Conservation (phyloP, 2,329 filamentous ascomycete genomes). For the Hypoxylon sp. region DNA sequence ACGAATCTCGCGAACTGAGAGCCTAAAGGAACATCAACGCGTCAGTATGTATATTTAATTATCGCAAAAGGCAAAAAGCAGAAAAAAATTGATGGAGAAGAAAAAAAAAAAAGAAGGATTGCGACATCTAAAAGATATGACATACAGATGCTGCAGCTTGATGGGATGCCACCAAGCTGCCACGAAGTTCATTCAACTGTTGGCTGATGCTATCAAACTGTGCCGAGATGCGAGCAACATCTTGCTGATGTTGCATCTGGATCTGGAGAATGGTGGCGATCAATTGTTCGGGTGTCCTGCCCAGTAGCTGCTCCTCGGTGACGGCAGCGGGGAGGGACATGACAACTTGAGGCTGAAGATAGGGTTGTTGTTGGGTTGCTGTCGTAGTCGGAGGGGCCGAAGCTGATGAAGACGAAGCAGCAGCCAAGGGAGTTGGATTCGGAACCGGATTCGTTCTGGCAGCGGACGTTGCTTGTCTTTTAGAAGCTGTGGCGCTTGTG, state of each 20-base stretch:
- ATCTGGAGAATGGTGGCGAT: constrained; percentile 48
- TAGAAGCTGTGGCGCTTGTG: constrained; percentile 45
- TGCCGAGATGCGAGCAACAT: constrained; percentile 46
- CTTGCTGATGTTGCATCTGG: constrained; percentile 48
- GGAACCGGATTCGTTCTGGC: constrained; percentile 36
- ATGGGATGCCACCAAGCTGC: constrained; percentile 45
- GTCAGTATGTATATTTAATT: no score
- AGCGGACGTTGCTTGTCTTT: constrained; percentile 45
- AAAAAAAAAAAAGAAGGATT: constrained; percentile 1
- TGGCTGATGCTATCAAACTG: constrained; percentile 47
- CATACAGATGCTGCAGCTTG: constrained; percentile 48
- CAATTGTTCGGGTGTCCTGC: constrained; percentile 48
- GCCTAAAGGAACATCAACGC: no score
- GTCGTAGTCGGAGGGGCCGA: constrained; percentile 33
- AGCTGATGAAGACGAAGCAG: constrained; percentile 20
- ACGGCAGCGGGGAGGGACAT: constrained; percentile 39
- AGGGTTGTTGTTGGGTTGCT: constrained; percentile 33
- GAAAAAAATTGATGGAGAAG: constrained; percentile 1
- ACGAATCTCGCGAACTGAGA: constrained; percentile 37
- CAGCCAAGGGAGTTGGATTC: constrained; percentile 35
- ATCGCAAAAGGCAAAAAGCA: constrained; percentile 30
- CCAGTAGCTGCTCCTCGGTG: constrained; percentile 47
- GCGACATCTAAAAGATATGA: no score
- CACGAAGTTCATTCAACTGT: constrained; percentile 48
- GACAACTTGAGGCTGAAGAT: constrained; percentile 38